phyloP scores from a whole-genome alignment of 345 rosid species.

The Citropsis articulata region DNA sequence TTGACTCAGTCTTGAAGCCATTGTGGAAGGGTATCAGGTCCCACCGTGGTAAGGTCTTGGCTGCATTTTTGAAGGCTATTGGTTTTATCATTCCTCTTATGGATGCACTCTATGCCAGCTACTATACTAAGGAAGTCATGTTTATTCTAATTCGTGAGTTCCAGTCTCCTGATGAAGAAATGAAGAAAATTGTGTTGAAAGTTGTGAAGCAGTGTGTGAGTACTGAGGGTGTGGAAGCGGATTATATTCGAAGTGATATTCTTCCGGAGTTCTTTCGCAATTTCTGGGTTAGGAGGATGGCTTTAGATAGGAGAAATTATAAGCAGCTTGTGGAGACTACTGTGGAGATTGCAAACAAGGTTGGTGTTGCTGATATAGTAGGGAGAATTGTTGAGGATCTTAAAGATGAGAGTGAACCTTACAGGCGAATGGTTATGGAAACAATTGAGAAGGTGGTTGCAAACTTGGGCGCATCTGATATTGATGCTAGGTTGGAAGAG shows the following conservation, averaged over 20 bases:
- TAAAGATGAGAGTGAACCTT: conserved; percentile 94
- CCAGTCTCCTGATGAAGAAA: conserved; percentile 99
- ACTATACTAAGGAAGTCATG: conserved; percentile 98
- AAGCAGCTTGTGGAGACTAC: conserved; percentile 97
- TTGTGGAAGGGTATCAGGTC: conserved; percentile 98
- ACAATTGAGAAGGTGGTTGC: conserved; percentile 96
- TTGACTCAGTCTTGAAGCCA: conserved; percentile 94
- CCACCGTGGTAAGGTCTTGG: conserved; percentile 98
- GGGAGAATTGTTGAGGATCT: conserved; percentile 90
- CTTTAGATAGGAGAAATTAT: conserved; percentile 89
- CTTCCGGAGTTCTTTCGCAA: conserved; percentile 89
- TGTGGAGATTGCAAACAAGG: conserved; percentile 94
- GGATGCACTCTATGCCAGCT: conserved; percentile 95
- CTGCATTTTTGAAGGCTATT: conserved; percentile 99
- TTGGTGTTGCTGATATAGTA: conserved; percentile 94
- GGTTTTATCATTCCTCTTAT: conserved; percentile 97
- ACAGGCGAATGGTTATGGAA: conserved; percentile 98
- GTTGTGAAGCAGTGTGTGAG: conserved; percentile 99
- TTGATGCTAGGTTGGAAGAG: conserved; percentile 92
- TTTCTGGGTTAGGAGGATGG: conserved; percentile 98
- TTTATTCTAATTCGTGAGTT: conserved; percentile 92
- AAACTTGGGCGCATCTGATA: conserved; percentile 94
- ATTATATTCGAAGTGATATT: conserved; percentile 83
- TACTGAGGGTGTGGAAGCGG: conserved; percentile 96
- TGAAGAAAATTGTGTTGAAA: conserved; percentile 96